phyloP scores from a whole-genome alignment of 78 protist species.

The Dictyostelium brefeldianum region DNA sequence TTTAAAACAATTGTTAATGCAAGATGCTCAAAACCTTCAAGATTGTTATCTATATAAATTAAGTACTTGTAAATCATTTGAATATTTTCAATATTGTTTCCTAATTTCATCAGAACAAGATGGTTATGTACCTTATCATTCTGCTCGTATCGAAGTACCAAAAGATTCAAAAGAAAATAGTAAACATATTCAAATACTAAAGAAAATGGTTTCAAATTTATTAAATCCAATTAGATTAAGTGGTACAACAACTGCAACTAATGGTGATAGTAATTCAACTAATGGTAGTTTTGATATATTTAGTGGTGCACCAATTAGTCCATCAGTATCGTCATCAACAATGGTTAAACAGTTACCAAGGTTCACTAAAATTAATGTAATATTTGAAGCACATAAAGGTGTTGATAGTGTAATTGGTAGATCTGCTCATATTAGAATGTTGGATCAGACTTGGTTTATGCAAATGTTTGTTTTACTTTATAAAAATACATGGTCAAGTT shows the following conservation, averaged over 20 bases:
- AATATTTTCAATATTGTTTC: slow-evolving; percentile 68
- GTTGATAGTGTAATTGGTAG: slow-evolving; percentile 84
- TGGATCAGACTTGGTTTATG: slow-evolving; percentile 75
- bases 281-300: neutral
- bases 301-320: neutral
- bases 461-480: slow-evolving; percentile 73
- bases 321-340: neutral
- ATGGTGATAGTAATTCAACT: neutral
- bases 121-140: slow-evolving; percentile 74
- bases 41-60: slow-evolving; percentile 63
- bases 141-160: slow-evolving; percentile 73
- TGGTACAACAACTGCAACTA: neutral
- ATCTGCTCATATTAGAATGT: slow-evolving; percentile 81
- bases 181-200: neutral
- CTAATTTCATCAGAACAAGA: slow-evolving; percentile 78
- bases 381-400: slow-evolving; percentile 79
- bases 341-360: neutral
- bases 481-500: slow-evolving; percentile 43
- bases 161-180: slow-evolving; percentile 50
- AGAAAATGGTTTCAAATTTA: slow-evolving; percentile 40
- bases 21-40: slow-evolving; percentile 35
- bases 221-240: slow-evolving; percentile 20
- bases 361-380: slow-evolving; percentile 49
- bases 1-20: slow-evolving; percentile 76
- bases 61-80: slow-evolving; percentile 9